A percentile compares a stretch with the other conserved stretches of the same genome.
phyloP scores from a whole-genome alignment of 1,284 basidiomycete genomes.

The Golubevia pallescens region DNA sequence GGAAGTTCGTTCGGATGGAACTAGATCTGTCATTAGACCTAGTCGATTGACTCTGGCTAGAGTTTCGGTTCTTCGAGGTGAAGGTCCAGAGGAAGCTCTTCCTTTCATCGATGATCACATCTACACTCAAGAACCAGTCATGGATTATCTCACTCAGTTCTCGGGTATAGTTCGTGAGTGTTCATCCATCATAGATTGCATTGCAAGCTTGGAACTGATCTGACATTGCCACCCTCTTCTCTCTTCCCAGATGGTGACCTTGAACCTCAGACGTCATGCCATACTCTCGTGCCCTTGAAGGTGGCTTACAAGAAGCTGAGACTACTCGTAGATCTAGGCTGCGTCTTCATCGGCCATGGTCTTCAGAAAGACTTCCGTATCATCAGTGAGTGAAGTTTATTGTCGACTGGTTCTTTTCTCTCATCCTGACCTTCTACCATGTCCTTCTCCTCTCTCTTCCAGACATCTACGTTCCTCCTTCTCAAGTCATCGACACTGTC shows the following conservation, averaged over 20 bases:
- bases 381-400: constrained; percentile 77
- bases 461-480: constrained; percentile 95
- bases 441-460: constrained; percentile 3
- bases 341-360: constrained; percentile 96
- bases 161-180: constrained; percentile 89
- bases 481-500: constrained; percentile 95
- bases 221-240: background rate
- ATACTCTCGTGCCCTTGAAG: constrained; percentile 92
- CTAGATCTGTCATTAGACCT: constrained; percentile 87
- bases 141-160: constrained; percentile 95
- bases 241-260: constrained; percentile 79
- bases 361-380: constrained; percentile 99
- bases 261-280: constrained; percentile 79
- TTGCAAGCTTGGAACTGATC: background rate
- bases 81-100: constrained; percentile 77
- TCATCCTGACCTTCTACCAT: background rate
- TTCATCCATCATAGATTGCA: background rate
- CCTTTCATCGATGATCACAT: constrained; percentile 99
- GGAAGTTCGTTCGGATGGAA: constrained; percentile 91
- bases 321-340: constrained; percentile 88
- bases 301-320: constrained; percentile 98
- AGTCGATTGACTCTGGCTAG: constrained; percentile 89
- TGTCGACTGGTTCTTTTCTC: background rate
- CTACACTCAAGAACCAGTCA: constrained; percentile 88
- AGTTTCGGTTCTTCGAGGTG: constrained; percentile 89